Evolutionary conservation across 2,329 filamentous ascomycete species (phyloP), one percentile per base, ranked within the genome.

Genomic region (Pseudohalonectria lignicola): DNA sequence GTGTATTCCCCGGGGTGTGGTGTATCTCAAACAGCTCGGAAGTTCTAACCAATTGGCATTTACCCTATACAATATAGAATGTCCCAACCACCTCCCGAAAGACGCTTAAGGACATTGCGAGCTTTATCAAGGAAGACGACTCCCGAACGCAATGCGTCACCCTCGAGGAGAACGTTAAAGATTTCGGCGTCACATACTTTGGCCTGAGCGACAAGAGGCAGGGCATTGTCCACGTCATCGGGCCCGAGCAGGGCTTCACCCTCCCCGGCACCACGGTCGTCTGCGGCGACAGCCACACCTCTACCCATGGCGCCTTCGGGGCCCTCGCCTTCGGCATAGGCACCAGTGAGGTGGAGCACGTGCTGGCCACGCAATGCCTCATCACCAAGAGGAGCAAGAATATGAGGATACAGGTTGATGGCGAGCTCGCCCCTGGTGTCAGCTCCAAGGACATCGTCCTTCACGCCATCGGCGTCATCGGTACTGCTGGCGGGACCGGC

Each of bases 151-250:
- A 98, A 74, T 95, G 88, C 62, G 79, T 88, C 53, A 96, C 92
- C 30, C 79, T 98, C 45, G 92, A 98, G 67, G 82, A 95, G 52
- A 98, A 98, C 53, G 90, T 98, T 53, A 92, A 90, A 66, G 85
- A 90, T 47, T 96, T 95, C 57, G 87, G 86, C 54, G 73, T 98
- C 54, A 95, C 88, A 59, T 96, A 95, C 66, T 98, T 98, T 57
- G 92, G 92, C 44, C 79, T 98, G 46, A 85, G 82, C 49, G 90
- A 96, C 64, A 93, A 92, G 73, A 81, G 92, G 47, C 92, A 98
- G 65, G 92, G 92, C 48, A 98, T 98, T 52, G 92, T 96, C 41
- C 92, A 98, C 65, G 86, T 98, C 53, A 96, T 98, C 52, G 92
- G 92, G 26, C 92, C 92, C 30, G 92, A 98, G 69, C 92, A 98